phyloP scores from a whole-genome alignment of 345 rosid species.

The Salix caprea region DNA sequence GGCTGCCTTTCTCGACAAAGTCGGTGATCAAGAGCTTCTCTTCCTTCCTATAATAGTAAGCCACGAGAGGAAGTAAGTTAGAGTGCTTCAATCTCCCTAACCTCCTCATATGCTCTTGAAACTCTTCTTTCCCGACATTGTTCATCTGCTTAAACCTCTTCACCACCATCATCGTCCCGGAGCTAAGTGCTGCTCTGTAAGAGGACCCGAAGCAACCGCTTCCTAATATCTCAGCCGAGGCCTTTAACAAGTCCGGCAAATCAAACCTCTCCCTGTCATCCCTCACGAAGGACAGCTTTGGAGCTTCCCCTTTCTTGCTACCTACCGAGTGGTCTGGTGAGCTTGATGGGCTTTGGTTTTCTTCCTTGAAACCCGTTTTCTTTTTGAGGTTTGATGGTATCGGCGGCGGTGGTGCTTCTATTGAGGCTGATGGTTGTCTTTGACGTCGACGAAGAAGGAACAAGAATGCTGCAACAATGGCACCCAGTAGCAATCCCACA shows the following conservation, averaged over 20 bases:
- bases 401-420: conserved; percentile 33
- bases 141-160: conserved; percentile 88
- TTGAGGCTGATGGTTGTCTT: conserved; percentile 9
- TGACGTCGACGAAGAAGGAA: conserved; percentile 17
- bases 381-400: conserved; percentile 39
- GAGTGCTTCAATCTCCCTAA: conserved; percentile 66
- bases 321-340: conserved; percentile 24
- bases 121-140: conserved; percentile 68
- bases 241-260: conserved; percentile 64
- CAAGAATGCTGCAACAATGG: conserved; percentile 14
- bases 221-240: conserved; percentile 87
- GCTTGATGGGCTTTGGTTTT: conserved; percentile 2
- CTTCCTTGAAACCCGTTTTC: conserved; percentile 38
- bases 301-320: conserved; percentile 26
- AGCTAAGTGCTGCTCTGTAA: conserved; percentile 54
- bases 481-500: conserved; percentile 7
- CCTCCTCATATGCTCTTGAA: conserved; percentile 79
- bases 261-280: conserved; percentile 72
- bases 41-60: conserved; percentile 78
- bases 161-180: conserved; percentile 64
- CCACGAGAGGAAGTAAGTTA: conserved; percentile 73
- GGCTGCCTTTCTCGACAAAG: conserved; percentile 55
- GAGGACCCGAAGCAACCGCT: conserved; percentile 84
- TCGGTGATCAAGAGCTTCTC: conserved; percentile 76
- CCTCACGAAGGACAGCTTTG: conserved; percentile 56